Percentiles rank a stretch among this genome's conserved stretches.
Evolutionary conservation across 169 alveolate genomes (phyloP).

Genomic region (Babesia ovata): DNA sequence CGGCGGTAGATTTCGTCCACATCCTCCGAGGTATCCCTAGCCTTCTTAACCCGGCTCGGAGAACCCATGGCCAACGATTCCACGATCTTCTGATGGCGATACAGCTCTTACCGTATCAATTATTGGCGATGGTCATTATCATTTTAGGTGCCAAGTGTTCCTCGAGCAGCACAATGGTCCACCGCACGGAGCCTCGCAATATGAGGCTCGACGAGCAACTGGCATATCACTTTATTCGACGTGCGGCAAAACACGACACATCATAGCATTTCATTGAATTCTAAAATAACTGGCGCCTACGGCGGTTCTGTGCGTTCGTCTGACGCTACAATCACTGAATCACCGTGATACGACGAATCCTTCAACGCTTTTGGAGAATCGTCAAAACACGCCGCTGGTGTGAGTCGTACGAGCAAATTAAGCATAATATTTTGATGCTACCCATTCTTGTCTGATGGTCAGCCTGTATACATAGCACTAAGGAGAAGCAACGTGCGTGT

Average conservation of each 20-base stretch:
- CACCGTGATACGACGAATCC: neutral
- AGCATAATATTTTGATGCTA: too few species aligned
- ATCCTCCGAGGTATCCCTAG: conserved; percentile 23
- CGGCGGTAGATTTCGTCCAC: conserved; percentile 30
- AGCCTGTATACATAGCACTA: too few species aligned
- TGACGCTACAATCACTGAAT: neutral
- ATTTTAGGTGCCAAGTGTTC: neutral
- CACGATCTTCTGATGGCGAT: neutral
- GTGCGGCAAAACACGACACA: too few species aligned
- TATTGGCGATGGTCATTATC: neutral
- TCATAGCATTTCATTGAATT: too few species aligned
- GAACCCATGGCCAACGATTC: conserved; percentile 7
- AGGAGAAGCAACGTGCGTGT: too few species aligned
- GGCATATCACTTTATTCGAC: too few species aligned
- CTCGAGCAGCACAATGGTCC: neutral
- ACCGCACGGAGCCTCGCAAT: conserved; percentile 19
- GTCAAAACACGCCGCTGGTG: neutral
- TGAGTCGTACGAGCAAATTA: too few species aligned
- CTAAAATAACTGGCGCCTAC: too few species aligned
- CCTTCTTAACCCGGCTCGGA: neutral
- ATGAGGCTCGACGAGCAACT: conserved; percentile 23
- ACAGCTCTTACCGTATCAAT: neutral
- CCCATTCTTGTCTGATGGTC: too few species aligned
- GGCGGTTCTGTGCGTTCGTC: too few species aligned
- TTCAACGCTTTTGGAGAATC: neutral